Evolutionary conservation across 2,329 filamentous ascomycete species (phyloP), one percentile per base, ranked within the genome.

Genomic region (Pseudogymnoascus sp.): DNA sequence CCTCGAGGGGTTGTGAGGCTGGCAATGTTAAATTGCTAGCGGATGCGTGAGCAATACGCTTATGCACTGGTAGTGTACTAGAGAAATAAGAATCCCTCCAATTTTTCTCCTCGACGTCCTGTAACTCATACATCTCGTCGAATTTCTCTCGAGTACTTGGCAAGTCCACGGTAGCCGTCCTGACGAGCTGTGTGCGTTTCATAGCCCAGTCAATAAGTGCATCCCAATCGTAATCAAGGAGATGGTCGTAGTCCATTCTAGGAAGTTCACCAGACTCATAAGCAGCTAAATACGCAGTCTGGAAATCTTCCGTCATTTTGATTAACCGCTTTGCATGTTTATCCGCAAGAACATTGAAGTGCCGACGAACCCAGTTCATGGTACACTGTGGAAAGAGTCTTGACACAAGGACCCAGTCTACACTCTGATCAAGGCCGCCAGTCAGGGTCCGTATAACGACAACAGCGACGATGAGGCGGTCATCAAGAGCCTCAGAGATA

Each of bases 171-270:
- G 35, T 62, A n/a, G 38, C 60, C 23, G 67, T 59, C 37, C 68
- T 63, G 37, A 60, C 38, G 2, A 42, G 35, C 23, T 60, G 59
- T 11, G 72, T 60, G 63, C 73, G 81, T 21, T 79, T 77, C 66
- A 84, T 76, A 1, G 86, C 81, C 90, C 90, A 93, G 37, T 81
- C 77, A 56, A 92, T 81, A 5, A 92, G 73, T 4, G 72, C 74
- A 8, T 77, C 75, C 88, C 90, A 92, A 70, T 92, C 86, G 64
- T 90, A 91, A 1, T 80, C 79, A 40, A 81, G 73, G 0, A 85
- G 78, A 53, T 88, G 75, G 60, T 89, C 79, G 66, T 83, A 89
- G 71, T 91, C 78, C 18, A 92, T 77, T 1, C 78, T 73, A 1
- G 84, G 80, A 1, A 92, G 67, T 65, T 87, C 80, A 7, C 81